A percentile compares a stretch with the other conserved stretches of the same genome.
phyloP scores from a whole-genome alignment of 2,329 filamentous ascomycete species.

The Diaporthe australafricana region DNA sequence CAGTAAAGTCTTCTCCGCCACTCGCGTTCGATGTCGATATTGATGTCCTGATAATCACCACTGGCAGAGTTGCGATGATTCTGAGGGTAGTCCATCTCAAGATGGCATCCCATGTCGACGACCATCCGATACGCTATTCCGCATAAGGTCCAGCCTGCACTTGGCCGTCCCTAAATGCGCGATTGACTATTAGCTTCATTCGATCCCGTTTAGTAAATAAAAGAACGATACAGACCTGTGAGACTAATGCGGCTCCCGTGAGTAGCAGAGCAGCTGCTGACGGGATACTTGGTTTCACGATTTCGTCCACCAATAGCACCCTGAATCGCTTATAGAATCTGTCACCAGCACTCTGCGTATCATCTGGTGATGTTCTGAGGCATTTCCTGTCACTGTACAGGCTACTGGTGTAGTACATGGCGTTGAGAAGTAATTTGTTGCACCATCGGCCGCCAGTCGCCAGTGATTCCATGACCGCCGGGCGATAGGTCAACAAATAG shows the following conservation, averaged over 20 bases:
- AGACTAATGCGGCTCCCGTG: not conserved
- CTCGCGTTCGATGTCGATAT: not conserved
- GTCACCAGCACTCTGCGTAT: slow-evolving; percentile 12
- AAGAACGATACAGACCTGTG: too few species aligned
- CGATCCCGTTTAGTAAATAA: too few species aligned
- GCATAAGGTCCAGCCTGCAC: not conserved
- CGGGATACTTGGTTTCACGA: slow-evolving; percentile 6
- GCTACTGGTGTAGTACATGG: slow-evolving; percentile 12
- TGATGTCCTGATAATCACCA: too few species aligned
- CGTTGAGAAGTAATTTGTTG: slow-evolving; percentile 1
- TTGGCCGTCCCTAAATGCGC: not conserved
- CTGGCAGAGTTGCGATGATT: too few species aligned
- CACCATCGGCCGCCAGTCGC: not conserved
- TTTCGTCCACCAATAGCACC: not conserved
- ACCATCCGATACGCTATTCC: slow-evolving; percentile 4
- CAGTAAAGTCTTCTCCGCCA: not conserved
- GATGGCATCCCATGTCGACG: slow-evolving; percentile 1
- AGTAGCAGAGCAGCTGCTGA: not conserved
- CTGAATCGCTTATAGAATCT: not conserved
- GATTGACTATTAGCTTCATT: too few species aligned
- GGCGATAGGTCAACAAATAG: not conserved
- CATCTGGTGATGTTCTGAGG: not conserved
- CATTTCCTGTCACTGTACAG: not conserved
- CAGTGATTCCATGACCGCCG: not conserved
- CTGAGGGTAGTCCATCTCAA: not conserved